These are phyloP conservation scores for Helminthosporium solani DNA, from an alignment of 2,329 filamentous ascomycete species.

Conservation along the genomic window DNA sequence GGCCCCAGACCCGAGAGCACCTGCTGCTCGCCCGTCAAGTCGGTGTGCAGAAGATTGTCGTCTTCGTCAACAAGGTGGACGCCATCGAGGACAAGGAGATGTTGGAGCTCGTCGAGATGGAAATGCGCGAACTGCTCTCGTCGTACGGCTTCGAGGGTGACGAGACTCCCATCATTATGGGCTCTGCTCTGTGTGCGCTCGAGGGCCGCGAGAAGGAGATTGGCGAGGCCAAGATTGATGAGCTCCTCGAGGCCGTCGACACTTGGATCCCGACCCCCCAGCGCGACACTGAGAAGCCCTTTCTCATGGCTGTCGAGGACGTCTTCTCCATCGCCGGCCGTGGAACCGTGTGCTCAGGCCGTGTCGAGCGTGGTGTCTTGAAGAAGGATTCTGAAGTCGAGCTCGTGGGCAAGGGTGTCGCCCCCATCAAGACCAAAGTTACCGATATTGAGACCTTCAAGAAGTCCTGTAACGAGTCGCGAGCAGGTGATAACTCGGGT, in stretches of 20 bases:
- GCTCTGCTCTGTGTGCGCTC: slow-evolving; percentile 91
- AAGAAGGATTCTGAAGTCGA: slow-evolving; percentile 96
- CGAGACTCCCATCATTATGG: slow-evolving; percentile 95
- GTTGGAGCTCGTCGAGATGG: slow-evolving; percentile 99
- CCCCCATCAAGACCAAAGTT: slow-evolving; percentile 95
- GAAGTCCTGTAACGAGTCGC: slow-evolving; percentile 96
- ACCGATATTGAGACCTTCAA: slow-evolving; percentile 99
- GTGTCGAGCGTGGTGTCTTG: slow-evolving; percentile 91
- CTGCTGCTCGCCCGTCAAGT: slow-evolving; percentile 96
- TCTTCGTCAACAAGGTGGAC: slow-evolving; percentile 99
- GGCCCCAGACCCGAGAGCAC: slow-evolving; percentile 97
- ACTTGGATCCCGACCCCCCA: slow-evolving; percentile 93
- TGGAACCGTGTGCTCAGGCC: slow-evolving; percentile 94
- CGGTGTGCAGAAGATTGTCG: slow-evolving; percentile 95
- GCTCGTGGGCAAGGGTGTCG: slow-evolving; percentile 80
- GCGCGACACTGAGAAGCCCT: slow-evolving; percentile 95
- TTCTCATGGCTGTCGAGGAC: slow-evolving; percentile 94
- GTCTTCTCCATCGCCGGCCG: slow-evolving; percentile 67
- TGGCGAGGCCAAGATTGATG: slow-evolving; percentile 82
- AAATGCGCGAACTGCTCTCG: slow-evolving; percentile 95
- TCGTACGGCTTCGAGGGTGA: slow-evolving; percentile 98
- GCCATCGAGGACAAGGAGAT: slow-evolving; percentile 97
- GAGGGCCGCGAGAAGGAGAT: slow-evolving; percentile 86
- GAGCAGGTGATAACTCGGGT: slow-evolving; percentile 96
- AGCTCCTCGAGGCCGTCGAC: slow-evolving; percentile 87